A percentile compares a stretch with the other conserved stretches of the same genome.
These are phyloP conservation scores for Penicillium robsamsonii DNA, from an alignment of 495 filamentous ascomycete species.

Conservation along the genomic window DNA sequence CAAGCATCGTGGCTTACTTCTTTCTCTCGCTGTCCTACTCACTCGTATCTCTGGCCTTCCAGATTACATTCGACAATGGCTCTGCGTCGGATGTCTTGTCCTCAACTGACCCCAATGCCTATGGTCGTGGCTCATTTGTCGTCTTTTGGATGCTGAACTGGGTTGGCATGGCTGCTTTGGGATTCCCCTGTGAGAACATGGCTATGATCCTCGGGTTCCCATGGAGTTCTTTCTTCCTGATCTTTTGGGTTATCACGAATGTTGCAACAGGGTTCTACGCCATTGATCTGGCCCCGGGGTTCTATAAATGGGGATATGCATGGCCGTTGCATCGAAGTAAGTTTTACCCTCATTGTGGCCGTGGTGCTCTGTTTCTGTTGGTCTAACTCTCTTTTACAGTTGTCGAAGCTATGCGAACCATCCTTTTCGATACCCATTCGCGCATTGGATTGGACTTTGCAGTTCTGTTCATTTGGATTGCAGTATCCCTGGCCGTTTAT, in stretches of 20 bases:
- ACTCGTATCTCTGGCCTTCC: conserved; percentile 62
- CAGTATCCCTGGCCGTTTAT: conserved; percentile 54
- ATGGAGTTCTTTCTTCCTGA: conserved; percentile 68
- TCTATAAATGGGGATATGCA: conserved; percentile 68
- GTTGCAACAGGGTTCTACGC: conserved; percentile 64
- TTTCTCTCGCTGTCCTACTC: conserved; percentile 68
- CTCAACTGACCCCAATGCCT: conserved; percentile 53
- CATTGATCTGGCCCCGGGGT: conserved; percentile 55
- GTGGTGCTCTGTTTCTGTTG: not conserved
- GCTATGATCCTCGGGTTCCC: conserved; percentile 66
- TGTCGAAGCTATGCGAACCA: conserved; percentile 60
- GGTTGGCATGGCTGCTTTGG: conserved; percentile 65
- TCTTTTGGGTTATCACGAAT: conserved; percentile 77
- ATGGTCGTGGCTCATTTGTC: conserved; percentile 58
- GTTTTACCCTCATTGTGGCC: conserved; percentile 9
- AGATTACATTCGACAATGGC: conserved; percentile 57
- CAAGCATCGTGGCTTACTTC: conserved; percentile 62
- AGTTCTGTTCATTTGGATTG: conserved; percentile 60
- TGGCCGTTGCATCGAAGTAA: conserved; percentile 67
- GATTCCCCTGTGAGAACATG: conserved; percentile 70
- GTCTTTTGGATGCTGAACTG: conserved; percentile 78
- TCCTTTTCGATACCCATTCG: conserved; percentile 62
- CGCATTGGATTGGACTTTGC: conserved; percentile 64
- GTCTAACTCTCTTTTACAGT: conserved; percentile 35
- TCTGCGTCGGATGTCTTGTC: conserved; percentile 43